Conservation (phyloP, 768 basidiomycete species). For the Pleurotus tuoliensis region DNA sequence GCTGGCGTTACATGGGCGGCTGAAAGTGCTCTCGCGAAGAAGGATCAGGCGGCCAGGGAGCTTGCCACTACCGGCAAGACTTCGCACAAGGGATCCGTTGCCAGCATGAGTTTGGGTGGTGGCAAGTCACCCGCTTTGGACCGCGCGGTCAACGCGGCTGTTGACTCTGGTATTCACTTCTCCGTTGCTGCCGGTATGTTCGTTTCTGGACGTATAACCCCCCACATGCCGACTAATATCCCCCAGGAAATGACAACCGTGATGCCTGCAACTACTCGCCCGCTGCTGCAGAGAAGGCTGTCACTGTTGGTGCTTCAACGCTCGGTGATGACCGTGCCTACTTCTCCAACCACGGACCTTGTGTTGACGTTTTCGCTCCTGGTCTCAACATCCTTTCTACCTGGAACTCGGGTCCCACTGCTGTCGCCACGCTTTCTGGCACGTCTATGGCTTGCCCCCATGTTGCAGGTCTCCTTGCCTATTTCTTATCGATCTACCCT, state of each 20-base stretch:
- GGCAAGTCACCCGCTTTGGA: constrained; percentile 88
- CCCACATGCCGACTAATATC: constrained; percentile 3
- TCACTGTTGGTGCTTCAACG: constrained; percentile 93
- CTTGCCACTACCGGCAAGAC: constrained; percentile 70
- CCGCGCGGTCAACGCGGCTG: constrained; percentile 79
- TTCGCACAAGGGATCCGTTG: constrained; percentile 89
- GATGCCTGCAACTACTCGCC: constrained; percentile 94
- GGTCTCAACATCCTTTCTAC: constrained; percentile 90
- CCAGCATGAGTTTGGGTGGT: constrained; percentile 97
- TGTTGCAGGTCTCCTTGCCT: constrained; percentile 85
- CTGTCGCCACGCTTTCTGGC: constrained; percentile 79
- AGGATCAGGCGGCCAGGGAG: constrained; percentile 60
- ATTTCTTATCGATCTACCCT: constrained; percentile 87
- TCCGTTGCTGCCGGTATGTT: constrained; percentile 89
- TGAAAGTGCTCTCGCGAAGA: constrained; percentile 45
- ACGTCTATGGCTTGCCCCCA: constrained; percentile 97
- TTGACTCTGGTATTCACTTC: constrained; percentile 84
- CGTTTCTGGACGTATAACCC: background rate
- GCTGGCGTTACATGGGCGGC: constrained; percentile 84
- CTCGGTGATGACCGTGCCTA: constrained; percentile 78
- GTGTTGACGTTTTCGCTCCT: constrained; percentile 92
- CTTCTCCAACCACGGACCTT: constrained; percentile 89
- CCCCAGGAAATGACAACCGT: constrained; percentile 72
- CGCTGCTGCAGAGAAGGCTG: constrained; percentile 80
- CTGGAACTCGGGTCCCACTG: constrained; percentile 59